phyloP scores from a whole-genome alignment of 2,329 filamentous ascomycete genomes.

The Hortaea werneckii region DNA sequence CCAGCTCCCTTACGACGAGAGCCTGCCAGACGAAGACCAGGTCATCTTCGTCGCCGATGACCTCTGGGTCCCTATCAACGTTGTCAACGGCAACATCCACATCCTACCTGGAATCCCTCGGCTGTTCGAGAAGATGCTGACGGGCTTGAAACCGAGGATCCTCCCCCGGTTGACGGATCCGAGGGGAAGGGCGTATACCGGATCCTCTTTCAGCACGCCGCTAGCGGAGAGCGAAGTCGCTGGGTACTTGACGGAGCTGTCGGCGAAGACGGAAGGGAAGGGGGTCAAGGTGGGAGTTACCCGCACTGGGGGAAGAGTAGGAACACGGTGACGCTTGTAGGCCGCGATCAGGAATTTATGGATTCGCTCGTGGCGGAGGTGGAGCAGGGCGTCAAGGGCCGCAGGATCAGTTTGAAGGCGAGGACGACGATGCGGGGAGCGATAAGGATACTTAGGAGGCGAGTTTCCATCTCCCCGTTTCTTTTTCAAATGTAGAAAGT shows the following conservation, averaged over 20 bases:
- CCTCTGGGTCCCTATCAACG: constrained; percentile 80
- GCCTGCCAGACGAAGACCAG: constrained; percentile 53
- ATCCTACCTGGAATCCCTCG: constrained; percentile 84
- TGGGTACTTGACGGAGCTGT: constrained; percentile 69
- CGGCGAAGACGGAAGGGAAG: constrained; percentile 58
- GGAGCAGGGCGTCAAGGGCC: constrained; percentile 63
- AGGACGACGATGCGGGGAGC: constrained; percentile 37
- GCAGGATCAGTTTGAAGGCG: constrained; percentile 60
- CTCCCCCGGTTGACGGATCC: constrained; percentile 62
- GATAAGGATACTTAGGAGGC: constrained; percentile 24
- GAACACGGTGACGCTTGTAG: constrained; percentile 86
- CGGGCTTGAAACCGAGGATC: constrained; percentile 62
- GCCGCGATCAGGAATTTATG: constrained; percentile 62
- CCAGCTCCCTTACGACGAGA: constrained; percentile 65
- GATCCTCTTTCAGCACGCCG: constrained; percentile 77
- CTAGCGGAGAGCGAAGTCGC: constrained; percentile 79
- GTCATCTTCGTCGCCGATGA: constrained; percentile 69
- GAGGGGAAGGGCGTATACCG: constrained; percentile 71
- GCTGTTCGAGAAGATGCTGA: constrained; percentile 69
- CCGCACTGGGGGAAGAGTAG: constrained; percentile 78
- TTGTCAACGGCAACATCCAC: constrained; percentile 88
- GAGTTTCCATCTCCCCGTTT: too few species aligned
- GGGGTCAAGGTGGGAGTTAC: constrained; percentile 91
- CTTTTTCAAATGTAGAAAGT: too few species aligned
- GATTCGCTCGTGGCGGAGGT: constrained; percentile 73